phyloP scores from a whole-genome alignment of 2,329 filamentous ascomycete species.

The Sclerotinia subarctica region DNA sequence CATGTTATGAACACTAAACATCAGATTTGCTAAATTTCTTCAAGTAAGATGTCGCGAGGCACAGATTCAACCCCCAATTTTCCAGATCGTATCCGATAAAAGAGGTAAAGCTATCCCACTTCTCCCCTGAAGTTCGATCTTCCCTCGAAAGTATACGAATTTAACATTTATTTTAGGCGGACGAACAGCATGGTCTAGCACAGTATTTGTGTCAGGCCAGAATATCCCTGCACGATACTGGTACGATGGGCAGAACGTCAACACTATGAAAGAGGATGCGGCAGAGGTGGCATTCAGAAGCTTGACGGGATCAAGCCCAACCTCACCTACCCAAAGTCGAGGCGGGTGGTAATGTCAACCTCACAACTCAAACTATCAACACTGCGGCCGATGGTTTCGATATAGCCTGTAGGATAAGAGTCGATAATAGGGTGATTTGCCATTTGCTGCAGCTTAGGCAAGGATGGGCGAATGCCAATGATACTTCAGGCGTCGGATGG shows the following conservation, averaged over 20 bases:
- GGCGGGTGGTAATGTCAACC: slow-evolving; percentile 39
- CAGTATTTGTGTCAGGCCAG: slow-evolving; percentile 66
- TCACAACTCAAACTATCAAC: slow-evolving; percentile 8
- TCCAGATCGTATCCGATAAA: slow-evolving; percentile 71
- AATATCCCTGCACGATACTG: slow-evolving; percentile 74
- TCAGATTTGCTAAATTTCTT: slow-evolving; percentile 30
- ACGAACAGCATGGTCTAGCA: slow-evolving; percentile 86
- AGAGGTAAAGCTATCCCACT: slow-evolving; percentile 54
- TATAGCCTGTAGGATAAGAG: slow-evolving; percentile 36
- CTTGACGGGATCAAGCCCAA: slow-evolving; percentile 46
- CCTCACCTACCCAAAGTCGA: slow-evolving; percentile 43
- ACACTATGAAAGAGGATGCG: slow-evolving; percentile 89
- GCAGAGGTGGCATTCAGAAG: slow-evolving; percentile 72
- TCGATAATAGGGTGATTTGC: slow-evolving; percentile 27
- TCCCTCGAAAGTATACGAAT: slow-evolving; percentile 13
- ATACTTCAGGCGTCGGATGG: slow-evolving; percentile 35
- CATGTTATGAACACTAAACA: slow-evolving; percentile 16
- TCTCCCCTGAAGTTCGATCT: neutral
- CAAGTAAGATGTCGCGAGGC: slow-evolving; percentile 57
- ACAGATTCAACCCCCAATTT: slow-evolving; percentile 55
- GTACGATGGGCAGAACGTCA: slow-evolving; percentile 85
- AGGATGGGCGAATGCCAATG: slow-evolving; percentile 34
- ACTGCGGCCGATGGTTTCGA: slow-evolving; percentile 23
- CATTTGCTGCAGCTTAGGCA: slow-evolving; percentile 33
- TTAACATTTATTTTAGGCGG: slow-evolving; percentile 56